Evolutionary conservation across 2,329 filamentous ascomycete genomes (phyloP), one percentile per base, ranked within the genome.

Genomic region (Cladosporium sp.): DNA sequence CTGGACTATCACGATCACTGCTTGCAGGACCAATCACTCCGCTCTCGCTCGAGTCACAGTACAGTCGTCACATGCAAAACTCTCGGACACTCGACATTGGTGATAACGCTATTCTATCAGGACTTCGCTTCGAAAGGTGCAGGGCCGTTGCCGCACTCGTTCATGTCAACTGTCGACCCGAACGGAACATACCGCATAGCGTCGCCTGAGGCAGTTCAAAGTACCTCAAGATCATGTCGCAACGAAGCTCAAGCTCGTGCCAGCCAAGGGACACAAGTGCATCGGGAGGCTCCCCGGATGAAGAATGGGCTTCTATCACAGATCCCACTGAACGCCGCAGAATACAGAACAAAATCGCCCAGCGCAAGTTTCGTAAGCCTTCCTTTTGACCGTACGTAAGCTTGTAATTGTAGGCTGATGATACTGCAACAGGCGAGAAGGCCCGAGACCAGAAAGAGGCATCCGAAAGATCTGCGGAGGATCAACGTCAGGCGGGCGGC

Each of bases 341-440:
- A 61, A 88, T 91, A 52, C 88, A 92, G 71, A 92, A 92, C 70
- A 83, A 87, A 56, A 82, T 90, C 61, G 88, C 88, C 1, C 88
- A 91, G 68, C 81, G 88, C 64, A 90, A 90, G 67, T 91, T 90
- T 65, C 82, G 88, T 91, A 80, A 68, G 86, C 76, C 20, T 4
- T 54, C 17, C 39, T 4, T n/a, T 17, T 37, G 5, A 15, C n/a
- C 7, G 39, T 28, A 15, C 37, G 7, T 20, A 25, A 17, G 19
- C 17, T 45, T 39, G 45, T 49, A 17, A 22, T 20, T 11, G 49
- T 25, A 25, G 38, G n/a, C 45, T 15, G 17, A 50, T 12, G 34
- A 19, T 15, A 8, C 15, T 34, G 19, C 15, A 11, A 7, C 61
- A 90, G 88, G 88, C 66, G 87, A 89, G 64, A 90, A 90, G 67